Evolutionary conservation across 1,284 basidiomycete genomes (phyloP), one percentile per base, ranked within the genome.

Genomic region (Microbotryum silenes-acaulis): DNA sequence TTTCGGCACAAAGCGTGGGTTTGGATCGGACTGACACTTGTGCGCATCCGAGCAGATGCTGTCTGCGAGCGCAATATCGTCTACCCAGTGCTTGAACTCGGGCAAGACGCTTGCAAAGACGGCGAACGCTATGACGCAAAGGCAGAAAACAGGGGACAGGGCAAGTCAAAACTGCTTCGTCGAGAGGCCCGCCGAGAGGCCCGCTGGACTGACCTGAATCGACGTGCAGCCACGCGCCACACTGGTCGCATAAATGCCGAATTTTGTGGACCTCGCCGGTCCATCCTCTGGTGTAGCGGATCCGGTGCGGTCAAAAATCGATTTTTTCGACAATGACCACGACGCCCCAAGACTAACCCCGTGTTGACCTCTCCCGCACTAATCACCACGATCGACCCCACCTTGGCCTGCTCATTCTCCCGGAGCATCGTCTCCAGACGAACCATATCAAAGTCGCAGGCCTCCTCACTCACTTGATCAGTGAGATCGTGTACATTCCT

Each of bases 361-460:
- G 80, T 81, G 66, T 81, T 81, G 37, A 81, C 79, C 68, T 81
- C 80, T 6, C 79, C 80, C 25, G 79, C 71, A 4, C 75, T 75
- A 23, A 77, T 74, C 1, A 71, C 73, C 1, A 81, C 75, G 27
- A 81, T 77, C 0, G 74, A 55, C 0, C 73, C 77, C 49, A 72
- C 69, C 1, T 75, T 74, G 0, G 58, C 54, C 6, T 63, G 61
- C 7, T 65, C 52, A 51, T 75, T 74, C 14, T 58, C 61, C 42
- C 64, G 63, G 52, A 80, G 57, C 6, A 69, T 53, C 18, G 51
- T 61, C 60, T 78, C 76, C 23, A 81, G 69, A 21, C 62, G 59
- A 0, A 31, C 64, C 4, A 80, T 52, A 57, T 81, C 77, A 51
- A 81, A 78, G n/a, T 75, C 74, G 18, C 61, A 58, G 12, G 5